Evolutionary conservation across 1,284 basidiomycete genomes (phyloP).

Genomic region (Heterobasidion parviporum): DNA sequence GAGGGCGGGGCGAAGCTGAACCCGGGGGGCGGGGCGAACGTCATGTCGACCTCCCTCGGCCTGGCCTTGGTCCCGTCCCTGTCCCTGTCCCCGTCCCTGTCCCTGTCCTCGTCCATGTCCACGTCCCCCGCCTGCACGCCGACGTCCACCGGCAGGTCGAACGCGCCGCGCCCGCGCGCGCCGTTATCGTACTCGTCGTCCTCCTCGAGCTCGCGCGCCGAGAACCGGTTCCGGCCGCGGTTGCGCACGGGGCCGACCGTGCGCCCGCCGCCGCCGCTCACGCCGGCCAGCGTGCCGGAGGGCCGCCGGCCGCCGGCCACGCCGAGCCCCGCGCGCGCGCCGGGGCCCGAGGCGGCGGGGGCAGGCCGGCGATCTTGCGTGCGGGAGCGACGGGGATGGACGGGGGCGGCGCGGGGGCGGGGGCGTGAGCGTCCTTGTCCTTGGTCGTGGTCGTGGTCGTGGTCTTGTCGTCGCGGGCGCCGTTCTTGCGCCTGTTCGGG

Average conservation of each 20-base stretch:
- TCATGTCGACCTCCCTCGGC: constrained; percentile 18
- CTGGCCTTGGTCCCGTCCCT: too few relatives aligned
- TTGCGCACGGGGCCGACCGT: constrained; percentile 27
- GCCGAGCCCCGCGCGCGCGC: neutral
- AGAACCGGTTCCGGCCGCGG: constrained; percentile 40
- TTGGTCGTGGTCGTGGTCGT: too few relatives aligned
- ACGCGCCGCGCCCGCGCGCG: constrained; percentile 27
- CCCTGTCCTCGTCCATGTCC: constrained; percentile 22
- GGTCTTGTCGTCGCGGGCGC: too few relatives aligned
- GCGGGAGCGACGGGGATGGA: constrained; percentile 12
- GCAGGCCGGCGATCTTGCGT: constrained; percentile 13
- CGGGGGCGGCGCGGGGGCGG: constrained; percentile 10
- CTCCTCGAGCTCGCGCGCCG: constrained; percentile 28
- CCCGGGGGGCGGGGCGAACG: too few relatives aligned
- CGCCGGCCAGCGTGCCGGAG: constrained; percentile 52
- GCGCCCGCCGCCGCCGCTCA: constrained; percentile 46
- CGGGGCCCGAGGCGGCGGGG: neutral
- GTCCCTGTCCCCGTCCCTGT: constrained; percentile 41
- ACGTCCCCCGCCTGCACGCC: constrained; percentile 22
- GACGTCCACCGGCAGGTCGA: constrained; percentile 21
- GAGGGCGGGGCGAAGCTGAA: too few relatives aligned
- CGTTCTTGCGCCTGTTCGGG: too few relatives aligned
- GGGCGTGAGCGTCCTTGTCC: too few relatives aligned
- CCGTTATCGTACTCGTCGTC: constrained; percentile 26
- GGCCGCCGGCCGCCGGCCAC: constrained; percentile 20